phyloP scores from a whole-genome alignment of 139 green algal genomes.

The Spirogloea muscicola region DNA sequence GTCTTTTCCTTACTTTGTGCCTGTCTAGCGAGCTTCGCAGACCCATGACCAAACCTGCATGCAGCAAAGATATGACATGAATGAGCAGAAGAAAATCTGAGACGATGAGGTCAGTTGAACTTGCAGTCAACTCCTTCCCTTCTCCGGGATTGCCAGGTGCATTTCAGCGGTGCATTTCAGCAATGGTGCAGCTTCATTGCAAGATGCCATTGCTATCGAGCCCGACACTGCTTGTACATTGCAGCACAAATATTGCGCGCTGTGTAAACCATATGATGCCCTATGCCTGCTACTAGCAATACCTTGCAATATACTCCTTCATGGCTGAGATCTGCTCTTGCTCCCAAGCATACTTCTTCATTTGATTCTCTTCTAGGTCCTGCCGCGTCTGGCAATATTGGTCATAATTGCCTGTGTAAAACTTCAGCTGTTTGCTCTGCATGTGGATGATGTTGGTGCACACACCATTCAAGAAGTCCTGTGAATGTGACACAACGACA shows the following conservation, averaged over 20 bases:
- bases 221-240: no score
- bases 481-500: constrained; percentile 83
- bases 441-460: constrained; percentile 91
- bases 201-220: no score
- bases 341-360: constrained; percentile 89
- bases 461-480: constrained; percentile 96
- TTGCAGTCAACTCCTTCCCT: no score
- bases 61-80: neutral
- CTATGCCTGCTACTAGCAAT: no score
- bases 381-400: constrained; percentile 74
- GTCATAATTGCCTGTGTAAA: constrained; percentile 81
- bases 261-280: no score
- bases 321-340: constrained; percentile 74
- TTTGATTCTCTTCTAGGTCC: constrained; percentile 90
- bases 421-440: constrained; percentile 76
- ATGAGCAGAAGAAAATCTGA: no score
- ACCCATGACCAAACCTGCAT: constrained; percentile 74
- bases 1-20: constrained; percentile 93
- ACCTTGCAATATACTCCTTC: constrained; percentile 62
- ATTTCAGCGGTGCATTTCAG: no score
- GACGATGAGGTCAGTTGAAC: no score
- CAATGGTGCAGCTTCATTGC: no score
- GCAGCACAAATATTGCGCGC: no score
- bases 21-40: constrained; percentile 83
- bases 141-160: no score